A percentile compares a stretch with the other conserved stretches of the same genome.
These are phyloP conservation scores for Plasmodium cynomolgi DNA, from an alignment of 169 alveolate species.

Conservation along the genomic window DNA sequence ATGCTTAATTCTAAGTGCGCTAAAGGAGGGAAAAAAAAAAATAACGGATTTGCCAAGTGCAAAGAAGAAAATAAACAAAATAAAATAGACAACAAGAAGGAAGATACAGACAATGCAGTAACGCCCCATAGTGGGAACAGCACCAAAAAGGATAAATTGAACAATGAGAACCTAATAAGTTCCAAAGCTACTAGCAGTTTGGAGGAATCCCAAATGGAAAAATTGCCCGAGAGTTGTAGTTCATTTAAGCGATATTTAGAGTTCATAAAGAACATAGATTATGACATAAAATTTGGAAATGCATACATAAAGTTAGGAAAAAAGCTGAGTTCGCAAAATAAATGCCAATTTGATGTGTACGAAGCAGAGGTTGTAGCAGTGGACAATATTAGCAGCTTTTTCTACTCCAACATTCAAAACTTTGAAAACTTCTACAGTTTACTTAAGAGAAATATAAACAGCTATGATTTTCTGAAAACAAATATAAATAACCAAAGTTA, in stretches of 20 bases:
- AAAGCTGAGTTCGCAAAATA: conserved; percentile 67
- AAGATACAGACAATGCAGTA: not conserved
- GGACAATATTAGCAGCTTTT: conserved; percentile 35
- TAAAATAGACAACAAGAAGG: not conserved
- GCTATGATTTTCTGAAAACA: conserved; percentile 44
- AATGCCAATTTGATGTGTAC: conserved; percentile 72
- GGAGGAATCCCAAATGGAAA: not conserved
- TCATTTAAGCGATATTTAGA: conserved; percentile 20
- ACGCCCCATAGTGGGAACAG: not conserved
- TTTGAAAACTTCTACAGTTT: conserved; percentile 31
- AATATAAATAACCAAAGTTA: not conserved
- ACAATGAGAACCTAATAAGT: not conserved
- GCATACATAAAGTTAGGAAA: conserved; percentile 47
- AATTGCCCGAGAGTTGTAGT: not conserved
- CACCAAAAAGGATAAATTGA: conserved; percentile 2
- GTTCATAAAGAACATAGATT: conserved; percentile 33
- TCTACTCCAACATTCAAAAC: conserved; percentile 20
- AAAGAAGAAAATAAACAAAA: not conserved
- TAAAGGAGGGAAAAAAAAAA: not conserved
- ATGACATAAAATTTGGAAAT: conserved; percentile 70
- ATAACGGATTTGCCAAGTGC: not conserved
- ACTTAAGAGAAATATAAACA: conserved; percentile 43
- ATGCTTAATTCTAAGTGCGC: not conserved
- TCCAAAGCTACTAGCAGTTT: not conserved
- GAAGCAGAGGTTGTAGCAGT: conserved; percentile 70